phyloP scores from a whole-genome alignment of 2,329 filamentous ascomycete genomes.

The Botryotinia narcissicola region DNA sequence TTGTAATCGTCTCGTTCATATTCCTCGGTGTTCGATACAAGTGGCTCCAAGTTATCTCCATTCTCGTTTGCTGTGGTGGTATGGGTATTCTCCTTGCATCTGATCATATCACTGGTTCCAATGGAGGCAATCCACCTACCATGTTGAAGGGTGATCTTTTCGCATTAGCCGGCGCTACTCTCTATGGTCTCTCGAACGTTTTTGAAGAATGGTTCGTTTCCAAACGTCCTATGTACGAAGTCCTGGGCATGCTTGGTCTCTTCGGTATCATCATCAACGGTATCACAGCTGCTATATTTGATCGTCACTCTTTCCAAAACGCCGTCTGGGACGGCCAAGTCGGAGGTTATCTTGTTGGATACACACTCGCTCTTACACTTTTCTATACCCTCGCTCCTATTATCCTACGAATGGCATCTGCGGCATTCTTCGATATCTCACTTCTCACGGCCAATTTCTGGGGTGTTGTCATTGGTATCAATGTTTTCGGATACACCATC shows the following conservation, averaged over 20 bases:
- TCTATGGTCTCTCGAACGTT: slow-evolving; percentile 89
- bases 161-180: slow-evolving; percentile 80
- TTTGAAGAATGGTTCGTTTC: slow-evolving; percentile 93
- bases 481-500: slow-evolving; percentile 75
- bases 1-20: slow-evolving; percentile 79
- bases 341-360: slow-evolving; percentile 82
- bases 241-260: slow-evolving; percentile 84
- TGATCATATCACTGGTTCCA: slow-evolving; percentile 78
- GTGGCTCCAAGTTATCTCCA: slow-evolving; percentile 78
- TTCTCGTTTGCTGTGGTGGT: slow-evolving; percentile 86
- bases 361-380: slow-evolving; percentile 75
- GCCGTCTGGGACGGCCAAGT: slow-evolving; percentile 66
- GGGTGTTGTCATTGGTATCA: slow-evolving; percentile 88
- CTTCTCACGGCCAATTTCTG: slow-evolving; percentile 95
- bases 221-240: slow-evolving; percentile 85
- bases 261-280: slow-evolving; percentile 92
- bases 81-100: slow-evolving; percentile 82
- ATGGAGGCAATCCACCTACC: slow-evolving; percentile 65
- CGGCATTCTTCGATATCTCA: slow-evolving; percentile 95
- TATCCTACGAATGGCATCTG: slow-evolving; percentile 83
- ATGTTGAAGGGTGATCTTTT: slow-evolving; percentile 91
- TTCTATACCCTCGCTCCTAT: slow-evolving; percentile 90
- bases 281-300: slow-evolving; percentile 86
- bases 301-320: slow-evolving; percentile 66
- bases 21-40: slow-evolving; percentile 89